Base-by-base conservation (phyloP, 2,329 filamentous ascomycete genomes). In the Stagonosporopsis tanaceti region DNA sequence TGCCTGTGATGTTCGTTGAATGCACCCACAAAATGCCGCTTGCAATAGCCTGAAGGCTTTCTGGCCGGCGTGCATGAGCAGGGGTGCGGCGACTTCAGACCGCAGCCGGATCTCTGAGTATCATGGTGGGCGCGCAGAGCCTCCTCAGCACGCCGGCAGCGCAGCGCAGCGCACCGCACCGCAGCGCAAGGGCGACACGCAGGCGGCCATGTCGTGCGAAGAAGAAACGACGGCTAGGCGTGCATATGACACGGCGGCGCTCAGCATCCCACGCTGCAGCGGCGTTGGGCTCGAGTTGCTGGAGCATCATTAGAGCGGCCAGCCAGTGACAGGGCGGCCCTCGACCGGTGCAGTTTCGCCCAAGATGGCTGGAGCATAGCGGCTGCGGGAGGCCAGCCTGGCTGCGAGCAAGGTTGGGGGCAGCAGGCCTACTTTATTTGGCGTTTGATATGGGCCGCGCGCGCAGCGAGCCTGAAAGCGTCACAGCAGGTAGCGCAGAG, bases 311-410 rank as follows among this genome's bases (percentile, higher is more conserved):
- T 34, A 27, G 47, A 55, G 52, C 40, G 35, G 47, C 45, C 59
- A 60, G 61, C 61, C 58, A 66, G 57, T 67, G 52, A 53, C 57
- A 62, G 57, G n/a, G 37, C 60, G 24, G 34, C 44, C 53, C 53
- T 57, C 37, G 27, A 40, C 59, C 46, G 58, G 54, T 45, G 42
- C 54, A 47, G 59, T 32, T 28, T 50, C 45, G 57, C 52, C 61
- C 41, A 53, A 34, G 65, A 64, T 64, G 48, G 60, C 57, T 64
- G 60, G 51, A 56, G 50, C 53, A 53, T 58, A 59, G 64, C 63
- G 61, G 66, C 61, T 61, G 62, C 60, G 54, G 61, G 57, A 60
- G 61, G 56, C 60, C 64, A 62, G 53, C 59, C 41, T 57, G 61
- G 47, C 30, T 35, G 40, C 20, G 46, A 40, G 47, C 47, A 46